phyloP scores from a whole-genome alignment of 306 rosid genomes.

The Lathyrus tuberosus region DNA sequence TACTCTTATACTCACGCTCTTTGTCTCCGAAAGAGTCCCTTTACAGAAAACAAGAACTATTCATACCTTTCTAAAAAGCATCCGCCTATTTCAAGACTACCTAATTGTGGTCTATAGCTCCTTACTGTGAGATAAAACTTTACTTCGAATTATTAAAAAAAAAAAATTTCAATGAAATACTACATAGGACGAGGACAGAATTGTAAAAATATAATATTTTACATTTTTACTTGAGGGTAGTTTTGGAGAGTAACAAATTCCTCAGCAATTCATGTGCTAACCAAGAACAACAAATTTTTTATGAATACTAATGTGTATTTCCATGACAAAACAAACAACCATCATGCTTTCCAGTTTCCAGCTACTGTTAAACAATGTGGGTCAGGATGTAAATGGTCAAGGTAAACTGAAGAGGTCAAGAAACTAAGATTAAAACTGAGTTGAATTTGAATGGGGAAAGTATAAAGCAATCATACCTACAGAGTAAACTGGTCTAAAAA shows the following conservation, averaged over 20 bases:
- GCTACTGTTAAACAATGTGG: conserved; percentile 11
- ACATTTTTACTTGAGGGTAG: background rate
- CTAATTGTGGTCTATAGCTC: conserved; percentile 18
- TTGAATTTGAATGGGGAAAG: conserved; percentile 20
- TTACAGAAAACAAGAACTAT: conserved; percentile 3
- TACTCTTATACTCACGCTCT: conserved; percentile 15
- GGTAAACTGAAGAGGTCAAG: conserved; percentile 26
- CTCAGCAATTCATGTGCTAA: conserved; percentile 3
- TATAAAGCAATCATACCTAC: background rate
- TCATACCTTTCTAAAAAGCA: conserved; percentile 14
- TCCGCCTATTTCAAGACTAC: conserved; percentile 1
- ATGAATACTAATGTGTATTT: conserved; percentile 25
- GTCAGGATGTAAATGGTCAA: conserved; percentile 7
- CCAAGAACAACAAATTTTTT: conserved; percentile 19
- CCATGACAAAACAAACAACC: conserved; percentile 23
- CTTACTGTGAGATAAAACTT: background rate
- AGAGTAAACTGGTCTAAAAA: conserved; percentile 9
- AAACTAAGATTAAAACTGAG: conserved; percentile 22
- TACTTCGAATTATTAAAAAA: conserved; percentile 10
- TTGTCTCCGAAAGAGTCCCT: conserved; percentile 1
- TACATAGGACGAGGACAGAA: background rate
- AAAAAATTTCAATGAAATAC: background rate
- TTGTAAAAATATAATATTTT: conserved; percentile 3
- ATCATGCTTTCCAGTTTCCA: conserved; percentile 33
- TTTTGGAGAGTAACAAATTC: conserved; percentile 26